Evolutionary conservation across 2,329 filamentous ascomycete genomes (phyloP).

Genomic region (Thielaviopsis ethacetica): DNA sequence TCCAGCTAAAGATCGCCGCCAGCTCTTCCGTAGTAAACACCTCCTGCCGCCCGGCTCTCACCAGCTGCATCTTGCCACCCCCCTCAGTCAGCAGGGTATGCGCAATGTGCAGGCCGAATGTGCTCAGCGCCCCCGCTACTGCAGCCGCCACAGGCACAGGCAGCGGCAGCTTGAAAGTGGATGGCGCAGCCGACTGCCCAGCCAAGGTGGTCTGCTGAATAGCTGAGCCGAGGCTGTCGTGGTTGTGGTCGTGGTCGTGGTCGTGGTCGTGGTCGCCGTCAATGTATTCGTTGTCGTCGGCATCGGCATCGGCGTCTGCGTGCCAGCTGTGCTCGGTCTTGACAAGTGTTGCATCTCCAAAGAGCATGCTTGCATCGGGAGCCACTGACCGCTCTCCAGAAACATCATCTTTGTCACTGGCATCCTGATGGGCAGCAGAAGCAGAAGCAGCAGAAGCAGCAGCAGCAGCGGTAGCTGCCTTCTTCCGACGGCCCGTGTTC

Average conservation of each 20-base stretch:
- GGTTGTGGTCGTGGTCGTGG: background rate
- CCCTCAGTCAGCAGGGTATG: background rate
- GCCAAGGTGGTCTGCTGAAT: background rate
- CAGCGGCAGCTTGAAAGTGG: background rate
- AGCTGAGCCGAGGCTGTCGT: background rate
- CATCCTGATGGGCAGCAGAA: background rate
- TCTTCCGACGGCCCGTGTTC: background rate
- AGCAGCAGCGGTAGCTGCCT: background rate
- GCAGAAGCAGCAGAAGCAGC: too few relatives aligned
- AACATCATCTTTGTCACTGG: too few relatives aligned
- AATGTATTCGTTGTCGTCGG: background rate
- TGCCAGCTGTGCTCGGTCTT: background rate
- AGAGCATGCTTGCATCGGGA: background rate
- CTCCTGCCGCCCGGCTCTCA: background rate
- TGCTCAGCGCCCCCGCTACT: background rate
- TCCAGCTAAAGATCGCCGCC: constrained; percentile 19
- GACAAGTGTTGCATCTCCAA: background rate
- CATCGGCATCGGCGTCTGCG: too few relatives aligned
- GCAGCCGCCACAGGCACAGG: background rate
- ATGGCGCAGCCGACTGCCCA: background rate
- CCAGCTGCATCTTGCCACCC: background rate
- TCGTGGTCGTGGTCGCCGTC: background rate
- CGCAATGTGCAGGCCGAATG: background rate
- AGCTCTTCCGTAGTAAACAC: background rate
- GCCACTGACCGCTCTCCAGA: too few relatives aligned